Percentiles rank a stretch among this genome's conserved stretches.
Conservation (phyloP, 768 basidiomycete genomes). For the Punctularia strigosozonata region DNA sequence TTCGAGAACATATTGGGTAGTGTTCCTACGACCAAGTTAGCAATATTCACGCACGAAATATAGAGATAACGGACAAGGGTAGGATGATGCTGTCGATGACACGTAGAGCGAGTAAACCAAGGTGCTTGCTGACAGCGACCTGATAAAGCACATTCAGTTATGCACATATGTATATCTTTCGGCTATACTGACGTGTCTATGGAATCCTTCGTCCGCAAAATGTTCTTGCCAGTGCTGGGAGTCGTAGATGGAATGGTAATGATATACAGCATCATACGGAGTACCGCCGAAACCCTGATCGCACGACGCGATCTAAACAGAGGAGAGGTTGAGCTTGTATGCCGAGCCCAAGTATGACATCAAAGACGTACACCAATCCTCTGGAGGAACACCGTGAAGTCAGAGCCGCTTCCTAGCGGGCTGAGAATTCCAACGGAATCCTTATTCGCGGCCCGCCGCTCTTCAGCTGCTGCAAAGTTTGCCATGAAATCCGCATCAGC, state of each 20-base stretch:
- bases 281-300: conserved; percentile 22
- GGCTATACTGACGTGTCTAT: conserved; percentile 33
- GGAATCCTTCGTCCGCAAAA: conserved; percentile 55
- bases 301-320: conserved; percentile 20
- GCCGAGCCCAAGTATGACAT: conserved; percentile 6
- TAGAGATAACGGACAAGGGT: too few relatives aligned
- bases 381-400: conserved; percentile 89
- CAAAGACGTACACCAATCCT: conserved; percentile 43
- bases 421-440: conserved; percentile 28
- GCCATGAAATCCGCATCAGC: conserved; percentile 32
- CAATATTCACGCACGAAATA: too few relatives aligned
- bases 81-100: conserved; percentile 41
- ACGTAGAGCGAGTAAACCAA: conserved; percentile 44
- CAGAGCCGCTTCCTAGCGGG: conserved; percentile 79
- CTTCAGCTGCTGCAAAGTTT: conserved; percentile 26
- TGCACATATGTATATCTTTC: neutral
- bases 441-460: conserved; percentile 3
- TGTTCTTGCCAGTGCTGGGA: conserved; percentile 44
- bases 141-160: conserved; percentile 9
- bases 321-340: conserved; percentile 18
- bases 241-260: conserved; percentile 54
- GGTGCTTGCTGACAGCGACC: conserved; percentile 47
- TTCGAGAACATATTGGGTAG: conserved; percentile 52
- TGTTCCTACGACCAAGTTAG: too few relatives aligned
- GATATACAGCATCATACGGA: conserved; percentile 37